These are phyloP conservation scores for Paraleonurus japonicus DNA, from an alignment of 257 asterid species.

Conservation along the genomic window DNA sequence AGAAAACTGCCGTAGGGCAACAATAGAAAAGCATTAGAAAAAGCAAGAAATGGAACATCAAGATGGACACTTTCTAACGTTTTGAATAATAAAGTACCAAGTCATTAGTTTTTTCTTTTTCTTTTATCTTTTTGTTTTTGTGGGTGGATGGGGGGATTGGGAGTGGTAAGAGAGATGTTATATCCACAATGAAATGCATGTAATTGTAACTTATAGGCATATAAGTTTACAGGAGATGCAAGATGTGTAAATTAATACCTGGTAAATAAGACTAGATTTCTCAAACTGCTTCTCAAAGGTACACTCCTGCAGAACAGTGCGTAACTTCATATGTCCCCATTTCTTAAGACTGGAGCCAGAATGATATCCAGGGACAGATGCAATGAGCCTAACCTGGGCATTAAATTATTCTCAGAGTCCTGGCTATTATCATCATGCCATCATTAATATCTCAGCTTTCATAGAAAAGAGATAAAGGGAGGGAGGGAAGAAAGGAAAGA, in stretches of 20 bases:
- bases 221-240: constrained; percentile 23
- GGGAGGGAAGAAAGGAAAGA: background rate
- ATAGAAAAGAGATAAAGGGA: background rate
- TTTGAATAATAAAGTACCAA: background rate
- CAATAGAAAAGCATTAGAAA: constrained; percentile 18
- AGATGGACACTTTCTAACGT: background rate
- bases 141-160: too few species aligned
- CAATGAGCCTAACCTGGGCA: constrained; percentile 89
- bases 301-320: constrained; percentile 82
- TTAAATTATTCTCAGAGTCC: background rate
- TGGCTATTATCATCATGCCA: background rate
- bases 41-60: constrained; percentile 10
- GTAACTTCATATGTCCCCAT: constrained; percentile 99
- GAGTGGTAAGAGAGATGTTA: too few species aligned
- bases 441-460: background rate
- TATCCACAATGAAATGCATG: background rate
- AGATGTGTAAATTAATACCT: constrained; percentile 45
- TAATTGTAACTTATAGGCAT: background rate
- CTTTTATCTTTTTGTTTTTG: background rate
- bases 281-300: constrained; percentile 73
- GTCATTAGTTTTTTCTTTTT: background rate
- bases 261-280: constrained; percentile 87
- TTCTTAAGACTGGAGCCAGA: constrained; percentile 72
- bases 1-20: constrained; percentile 64
- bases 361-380: constrained; percentile 97